Percentiles rank a stretch among this genome's conserved stretches.
Evolutionary conservation across 2,329 filamentous ascomycete species (phyloP).

Genomic region (Bipolaris zeicola): DNA sequence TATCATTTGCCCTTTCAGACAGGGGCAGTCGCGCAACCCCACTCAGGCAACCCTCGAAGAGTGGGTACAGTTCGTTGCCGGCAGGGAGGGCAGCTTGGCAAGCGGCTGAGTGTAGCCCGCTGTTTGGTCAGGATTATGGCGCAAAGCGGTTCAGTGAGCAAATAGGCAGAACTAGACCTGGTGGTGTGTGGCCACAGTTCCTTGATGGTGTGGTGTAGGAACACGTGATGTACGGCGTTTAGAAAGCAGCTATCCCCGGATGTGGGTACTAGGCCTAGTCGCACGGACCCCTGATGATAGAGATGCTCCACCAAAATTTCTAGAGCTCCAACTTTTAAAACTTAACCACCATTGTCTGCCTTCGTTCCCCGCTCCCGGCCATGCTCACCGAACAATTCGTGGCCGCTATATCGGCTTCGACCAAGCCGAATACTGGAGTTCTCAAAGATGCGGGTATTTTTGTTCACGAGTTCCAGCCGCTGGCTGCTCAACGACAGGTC

Average conservation of each 20-base stretch:
- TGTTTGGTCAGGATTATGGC: not conserved
- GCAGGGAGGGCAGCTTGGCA: not conserved
- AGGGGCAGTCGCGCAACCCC: not conserved
- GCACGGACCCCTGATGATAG: conserved; percentile 5
- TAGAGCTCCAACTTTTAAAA: conserved; percentile 12
- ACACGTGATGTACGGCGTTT: not conserved
- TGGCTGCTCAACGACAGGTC: conserved; percentile 72
- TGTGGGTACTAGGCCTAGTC: conserved; percentile 6
- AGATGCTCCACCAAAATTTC: conserved; percentile 22
- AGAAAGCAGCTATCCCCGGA: not conserved
- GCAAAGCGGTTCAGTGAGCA: not conserved
- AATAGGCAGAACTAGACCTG: not conserved
- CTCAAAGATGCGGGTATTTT: conserved; percentile 86
- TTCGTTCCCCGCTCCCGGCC: conserved; percentile 8
- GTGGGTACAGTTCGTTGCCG: not conserved
- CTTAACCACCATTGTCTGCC: conserved; percentile 7
- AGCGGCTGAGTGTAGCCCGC: not conserved
- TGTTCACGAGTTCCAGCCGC: conserved; percentile 79
- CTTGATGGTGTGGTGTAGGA: not conserved
- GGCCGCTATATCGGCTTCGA: conserved; percentile 53
- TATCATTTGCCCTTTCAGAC: not conserved
- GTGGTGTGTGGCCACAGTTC: not conserved
- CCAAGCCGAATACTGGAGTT: conserved; percentile 53
- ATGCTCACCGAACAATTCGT: conserved; percentile 60
- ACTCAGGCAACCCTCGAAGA: not conserved